Evolutionary conservation across 352 stramenopile species (phyloP).

Genomic region (Pythium apleroticum): DNA sequence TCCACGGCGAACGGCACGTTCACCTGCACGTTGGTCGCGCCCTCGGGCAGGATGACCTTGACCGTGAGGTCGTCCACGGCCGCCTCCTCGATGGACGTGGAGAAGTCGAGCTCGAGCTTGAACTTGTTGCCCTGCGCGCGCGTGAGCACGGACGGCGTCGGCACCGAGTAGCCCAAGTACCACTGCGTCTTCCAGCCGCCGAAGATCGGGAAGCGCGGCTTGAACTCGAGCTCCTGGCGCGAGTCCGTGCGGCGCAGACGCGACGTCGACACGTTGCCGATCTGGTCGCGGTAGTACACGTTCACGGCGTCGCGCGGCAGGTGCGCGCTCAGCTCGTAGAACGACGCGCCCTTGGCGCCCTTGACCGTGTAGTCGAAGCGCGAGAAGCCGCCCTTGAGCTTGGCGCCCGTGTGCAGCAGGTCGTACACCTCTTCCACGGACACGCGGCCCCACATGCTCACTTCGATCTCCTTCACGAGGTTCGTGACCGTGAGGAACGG

Average conservation of each 20-base stretch:
- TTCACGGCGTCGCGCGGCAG: conserved; percentile 80
- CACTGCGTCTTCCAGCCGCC: conserved; percentile 89
- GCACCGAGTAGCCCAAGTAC: conserved; percentile 88
- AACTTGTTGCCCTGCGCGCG: conserved; percentile 62
- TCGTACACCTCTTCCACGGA: conserved; percentile 89
- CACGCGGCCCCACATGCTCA: conserved; percentile 90
- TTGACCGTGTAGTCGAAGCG: conserved; percentile 82
- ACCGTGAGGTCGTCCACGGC: conserved; percentile 84
- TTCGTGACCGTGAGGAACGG: conserved; percentile 86
- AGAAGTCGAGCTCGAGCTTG: conserved; percentile 86
- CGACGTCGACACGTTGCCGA: conserved; percentile 89
- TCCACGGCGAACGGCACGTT: conserved; percentile 77
- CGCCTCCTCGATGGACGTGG: conserved; percentile 73
- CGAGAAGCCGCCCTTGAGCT: conserved; percentile 85
- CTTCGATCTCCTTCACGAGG: conserved; percentile 85
- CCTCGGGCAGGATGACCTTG: conserved; percentile 88
- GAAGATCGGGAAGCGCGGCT: conserved; percentile 86
- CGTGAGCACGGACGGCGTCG: conserved; percentile 74
- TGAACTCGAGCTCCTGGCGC: conserved; percentile 74
- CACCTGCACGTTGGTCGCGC: conserved; percentile 73
- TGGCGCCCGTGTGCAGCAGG: conserved; percentile 81
- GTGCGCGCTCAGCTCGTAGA: conserved; percentile 66
- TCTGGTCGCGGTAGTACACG: conserved; percentile 91
- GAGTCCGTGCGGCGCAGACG: conserved; percentile 49
- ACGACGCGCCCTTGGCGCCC: conserved; percentile 67